Evolutionary conservation across 1,139 yeast species (phyloP).

Genomic region (Pichia sp.): DNA sequence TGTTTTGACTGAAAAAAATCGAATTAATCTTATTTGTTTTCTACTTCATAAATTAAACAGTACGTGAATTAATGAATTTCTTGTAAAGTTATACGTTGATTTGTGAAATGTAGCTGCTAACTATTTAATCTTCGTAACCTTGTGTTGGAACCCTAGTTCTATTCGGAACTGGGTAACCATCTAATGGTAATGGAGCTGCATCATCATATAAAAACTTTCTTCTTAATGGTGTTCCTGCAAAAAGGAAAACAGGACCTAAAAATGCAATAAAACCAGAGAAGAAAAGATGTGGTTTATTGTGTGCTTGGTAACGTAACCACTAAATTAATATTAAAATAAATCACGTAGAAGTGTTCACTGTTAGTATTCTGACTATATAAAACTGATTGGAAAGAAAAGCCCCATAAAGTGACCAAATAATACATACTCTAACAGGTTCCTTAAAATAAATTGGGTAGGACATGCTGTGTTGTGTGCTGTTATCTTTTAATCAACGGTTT

Average conservation of each 20-base stretch:
- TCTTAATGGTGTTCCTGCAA: slow-evolving; percentile 63
- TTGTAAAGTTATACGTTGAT: neutral
- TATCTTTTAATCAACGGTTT: neutral
- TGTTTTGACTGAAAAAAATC: no score
- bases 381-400: neutral
- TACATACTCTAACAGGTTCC: slow-evolving; percentile 58
- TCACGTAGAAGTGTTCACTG: no score
- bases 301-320: slow-evolving; percentile 75
- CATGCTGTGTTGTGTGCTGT: slow-evolving; percentile 6
- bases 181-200: slow-evolving; percentile 59
- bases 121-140: slow-evolving; percentile 48
- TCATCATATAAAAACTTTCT: slow-evolving; percentile 62
- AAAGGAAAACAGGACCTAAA: slow-evolving; percentile 57
- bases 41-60: no score
- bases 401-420: neutral
- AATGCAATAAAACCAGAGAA: slow-evolving; percentile 63
- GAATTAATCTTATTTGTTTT: no score
- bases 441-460: slow-evolving; percentile 52
- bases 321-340: neutral
- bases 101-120: neutral
- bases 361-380: no score
- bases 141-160: slow-evolving; percentile 47
- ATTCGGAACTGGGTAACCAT: slow-evolving; percentile 59
- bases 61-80: neutral
- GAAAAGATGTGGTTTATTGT: slow-evolving; percentile 72